Evolutionary conservation across 495 filamentous ascomycete species (phyloP).

Genomic region (Xylaria curta): DNA sequence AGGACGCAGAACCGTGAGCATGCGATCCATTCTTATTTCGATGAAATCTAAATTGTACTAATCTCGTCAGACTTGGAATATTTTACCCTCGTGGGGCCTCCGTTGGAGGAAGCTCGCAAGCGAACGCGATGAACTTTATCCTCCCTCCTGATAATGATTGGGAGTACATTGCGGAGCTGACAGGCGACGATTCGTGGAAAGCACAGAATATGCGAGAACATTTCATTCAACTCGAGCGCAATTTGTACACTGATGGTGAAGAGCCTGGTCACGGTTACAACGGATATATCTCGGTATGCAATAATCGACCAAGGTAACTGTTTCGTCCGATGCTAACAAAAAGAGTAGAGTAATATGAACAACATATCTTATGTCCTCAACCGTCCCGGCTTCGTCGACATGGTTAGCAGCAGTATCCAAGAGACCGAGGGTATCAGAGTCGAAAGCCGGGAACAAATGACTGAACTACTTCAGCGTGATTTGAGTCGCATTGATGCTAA

Average conservation of each 20-base stretch:
- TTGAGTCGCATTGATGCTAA: neutral
- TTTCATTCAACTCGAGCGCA: constrained; percentile 56
- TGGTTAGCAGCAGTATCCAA: neutral
- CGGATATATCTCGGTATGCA: neutral
- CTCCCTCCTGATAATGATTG: constrained; percentile 51
- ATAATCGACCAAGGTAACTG: neutral
- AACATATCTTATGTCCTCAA: neutral
- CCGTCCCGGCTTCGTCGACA: neutral
- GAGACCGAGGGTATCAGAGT: constrained; percentile 2
- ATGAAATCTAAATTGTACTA: neutral
- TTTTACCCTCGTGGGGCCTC: constrained; percentile 52
- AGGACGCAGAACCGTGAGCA: constrained; percentile 30
- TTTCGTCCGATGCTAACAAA: neutral
- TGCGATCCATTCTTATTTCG: neutral
- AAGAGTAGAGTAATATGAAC: neutral
- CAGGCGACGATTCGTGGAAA: constrained; percentile 53
- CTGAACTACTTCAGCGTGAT: neutral
- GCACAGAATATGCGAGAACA: constrained; percentile 54
- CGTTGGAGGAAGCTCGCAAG: constrained; percentile 54
- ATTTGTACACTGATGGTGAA: constrained; percentile 49
- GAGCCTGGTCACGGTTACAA: constrained; percentile 42
- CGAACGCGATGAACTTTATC: constrained; percentile 52
- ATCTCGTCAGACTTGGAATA: constrained; percentile 32
- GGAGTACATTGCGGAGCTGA: constrained; percentile 50
- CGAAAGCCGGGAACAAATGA: neutral